Conservation (phyloP, 805 yeast species). For the Candida ascalaphidarum region DNA sequence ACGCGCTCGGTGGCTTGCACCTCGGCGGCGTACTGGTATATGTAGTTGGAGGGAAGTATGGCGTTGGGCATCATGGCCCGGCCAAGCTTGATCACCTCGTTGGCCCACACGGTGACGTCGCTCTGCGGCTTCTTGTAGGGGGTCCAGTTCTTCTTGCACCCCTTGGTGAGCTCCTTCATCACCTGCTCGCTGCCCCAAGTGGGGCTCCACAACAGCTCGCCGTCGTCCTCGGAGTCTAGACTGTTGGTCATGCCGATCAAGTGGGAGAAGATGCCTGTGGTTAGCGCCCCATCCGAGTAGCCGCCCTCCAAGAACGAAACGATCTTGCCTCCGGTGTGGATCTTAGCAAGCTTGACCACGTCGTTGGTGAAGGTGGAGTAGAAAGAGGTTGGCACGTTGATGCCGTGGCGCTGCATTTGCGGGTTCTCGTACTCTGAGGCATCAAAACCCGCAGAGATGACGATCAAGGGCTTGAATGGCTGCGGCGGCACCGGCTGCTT, state of each 20-base stretch:
- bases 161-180: conserved; percentile 56
- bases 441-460: conserved; percentile 84
- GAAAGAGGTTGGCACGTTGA: conserved; percentile 74
- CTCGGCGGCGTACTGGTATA: conserved; percentile 18
- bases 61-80: conserved; percentile 54
- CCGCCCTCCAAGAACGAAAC: conserved; percentile 79
- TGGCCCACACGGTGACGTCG: conserved; percentile 53
- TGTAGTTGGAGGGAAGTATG: conserved; percentile 27
- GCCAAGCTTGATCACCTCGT: conserved; percentile 54
- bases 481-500: conserved; percentile 26
- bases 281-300: conserved; percentile 71
- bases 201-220: conserved; percentile 40
- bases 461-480: conserved; percentile 41
- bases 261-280: conserved; percentile 75
- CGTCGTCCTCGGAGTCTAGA: conserved; percentile 14
- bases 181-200: conserved; percentile 59
- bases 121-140: conserved; percentile 45
- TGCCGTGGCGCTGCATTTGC: conserved; percentile 81
- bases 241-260: conserved; percentile 57
- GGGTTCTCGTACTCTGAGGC: conserved; percentile 76
- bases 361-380: conserved; percentile 67
- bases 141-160: conserved; percentile 61
- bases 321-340: conserved; percentile 51
- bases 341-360: conserved; percentile 58
- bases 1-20: background rate